These are phyloP conservation scores for Tothia fuscella DNA, from an alignment of 2,329 filamentous ascomycete species.

Conservation along the genomic window DNA sequence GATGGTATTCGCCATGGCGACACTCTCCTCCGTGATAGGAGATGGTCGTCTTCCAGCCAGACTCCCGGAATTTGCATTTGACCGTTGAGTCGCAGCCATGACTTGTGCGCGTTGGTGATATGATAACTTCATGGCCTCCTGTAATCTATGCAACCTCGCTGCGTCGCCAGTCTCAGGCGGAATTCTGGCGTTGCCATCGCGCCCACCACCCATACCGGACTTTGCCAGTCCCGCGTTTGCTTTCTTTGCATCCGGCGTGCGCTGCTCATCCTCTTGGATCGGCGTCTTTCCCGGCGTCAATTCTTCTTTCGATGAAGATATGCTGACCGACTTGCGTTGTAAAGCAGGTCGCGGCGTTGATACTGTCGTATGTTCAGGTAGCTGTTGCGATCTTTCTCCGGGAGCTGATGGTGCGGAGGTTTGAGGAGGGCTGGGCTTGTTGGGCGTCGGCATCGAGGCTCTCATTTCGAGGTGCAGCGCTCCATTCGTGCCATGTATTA, in stretches of 20 bases:
- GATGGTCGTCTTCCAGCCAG: constrained; percentile 7
- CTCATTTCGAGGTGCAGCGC: not conserved
- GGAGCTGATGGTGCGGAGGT: not conserved
- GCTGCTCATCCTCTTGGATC: not conserved
- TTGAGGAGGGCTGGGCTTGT: not conserved
- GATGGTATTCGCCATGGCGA: not conserved
- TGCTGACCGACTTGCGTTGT: not conserved
- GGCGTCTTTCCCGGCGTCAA: not conserved
- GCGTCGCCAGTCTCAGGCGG: not conserved
- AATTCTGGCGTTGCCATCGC: not conserved
- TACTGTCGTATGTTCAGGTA: not conserved
- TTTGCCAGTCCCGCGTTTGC: not conserved
- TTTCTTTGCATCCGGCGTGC: not conserved
- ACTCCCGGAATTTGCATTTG: not conserved
- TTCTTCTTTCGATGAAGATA: not conserved
- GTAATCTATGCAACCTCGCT: not conserved
- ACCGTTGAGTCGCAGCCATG: not conserved
- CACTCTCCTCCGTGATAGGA: constrained; percentile 11
- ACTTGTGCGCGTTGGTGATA: not conserved
- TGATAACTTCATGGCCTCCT: not conserved
- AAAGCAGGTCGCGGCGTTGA: constrained; percentile 1
- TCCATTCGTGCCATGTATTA: constrained; percentile 5
- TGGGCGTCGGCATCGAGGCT: not conserved
- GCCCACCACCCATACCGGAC: not conserved
- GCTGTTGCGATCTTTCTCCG: not conserved